Conservation (phyloP, 2,329 filamentous ascomycete species). For the Trichoderma oligosporum region DNA sequence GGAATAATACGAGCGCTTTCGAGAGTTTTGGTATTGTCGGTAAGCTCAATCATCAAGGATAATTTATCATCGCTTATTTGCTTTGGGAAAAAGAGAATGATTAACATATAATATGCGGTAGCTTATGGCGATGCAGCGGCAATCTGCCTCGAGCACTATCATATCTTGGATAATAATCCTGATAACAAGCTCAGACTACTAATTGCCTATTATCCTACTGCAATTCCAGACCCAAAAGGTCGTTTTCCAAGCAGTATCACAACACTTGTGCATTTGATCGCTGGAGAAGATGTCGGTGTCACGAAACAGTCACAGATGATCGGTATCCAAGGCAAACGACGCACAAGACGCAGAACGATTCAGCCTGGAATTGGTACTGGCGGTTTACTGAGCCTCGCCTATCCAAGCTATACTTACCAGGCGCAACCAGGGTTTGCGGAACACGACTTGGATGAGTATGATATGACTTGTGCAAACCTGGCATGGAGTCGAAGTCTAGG, state of each 20-base stretch:
- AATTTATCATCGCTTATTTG: no score
- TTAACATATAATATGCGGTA: constrained; percentile 17
- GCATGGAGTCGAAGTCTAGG: constrained; percentile 66
- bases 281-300: constrained; percentile 38
- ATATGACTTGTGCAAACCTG: constrained; percentile 59
- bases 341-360: constrained; percentile 33
- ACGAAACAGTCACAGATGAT: constrained; percentile 42
- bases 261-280: constrained; percentile 40
- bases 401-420: constrained; percentile 40
- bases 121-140: constrained; percentile 44
- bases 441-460: constrained; percentile 63
- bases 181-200: constrained; percentile 42
- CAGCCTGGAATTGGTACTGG: constrained; percentile 38
- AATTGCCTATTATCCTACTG: constrained; percentile 44
- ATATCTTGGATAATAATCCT: constrained; percentile 43
- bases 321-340: constrained; percentile 43
- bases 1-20: constrained; percentile 36
- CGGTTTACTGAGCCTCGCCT: constrained; percentile 35
- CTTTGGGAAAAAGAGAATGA: not conserved
- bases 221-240: constrained; percentile 41
- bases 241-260: constrained; percentile 39
- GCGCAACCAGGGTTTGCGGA: constrained; percentile 67
- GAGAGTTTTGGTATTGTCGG: constrained; percentile 44
- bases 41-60: constrained; percentile 22
- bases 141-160: constrained; percentile 43